Conservation (phyloP, 139 green algal genomes). For the Limnomonas spitsbergensis region DNA sequence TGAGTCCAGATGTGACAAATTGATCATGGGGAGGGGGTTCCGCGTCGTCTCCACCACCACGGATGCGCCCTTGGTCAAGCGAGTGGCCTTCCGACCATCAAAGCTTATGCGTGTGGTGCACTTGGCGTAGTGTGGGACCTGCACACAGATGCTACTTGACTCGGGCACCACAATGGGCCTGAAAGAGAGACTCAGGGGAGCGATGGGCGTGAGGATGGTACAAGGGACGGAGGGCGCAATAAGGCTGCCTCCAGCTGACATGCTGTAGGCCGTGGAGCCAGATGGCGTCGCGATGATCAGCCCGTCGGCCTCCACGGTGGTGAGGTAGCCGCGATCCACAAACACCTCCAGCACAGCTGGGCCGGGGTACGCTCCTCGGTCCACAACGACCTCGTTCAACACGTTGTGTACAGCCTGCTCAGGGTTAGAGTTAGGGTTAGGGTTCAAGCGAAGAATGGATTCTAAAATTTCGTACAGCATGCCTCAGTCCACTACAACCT, state of each 20-base stretch:
- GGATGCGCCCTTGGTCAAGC: not conserved
- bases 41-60: not conserved
- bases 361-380: slow-evolving; percentile 66
- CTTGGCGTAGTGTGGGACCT: slow-evolving; percentile 57
- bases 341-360: slow-evolving; percentile 75
- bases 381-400: slow-evolving; percentile 76
- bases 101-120: slow-evolving; percentile 69
- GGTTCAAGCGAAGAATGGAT: no score
- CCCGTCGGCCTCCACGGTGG: slow-evolving; percentile 77
- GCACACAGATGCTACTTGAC: slow-evolving; percentile 67
- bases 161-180: slow-evolving; percentile 82
- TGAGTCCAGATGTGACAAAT: not conserved
- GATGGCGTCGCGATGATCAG: slow-evolving; percentile 86
- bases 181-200: slow-evolving; percentile 78
- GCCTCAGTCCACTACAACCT: no score
- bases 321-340: slow-evolving; percentile 78
- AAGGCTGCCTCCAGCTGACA: slow-evolving; percentile 84
- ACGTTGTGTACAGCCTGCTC: slow-evolving; percentile 63
- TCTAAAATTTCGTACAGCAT: no score
- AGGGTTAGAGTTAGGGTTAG: no score
- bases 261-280: slow-evolving; percentile 83
- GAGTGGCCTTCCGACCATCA: slow-evolving; percentile 56
- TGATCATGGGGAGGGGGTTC: slow-evolving; percentile 4
- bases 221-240: slow-evolving; percentile 82
- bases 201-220: slow-evolving; percentile 84